phyloP scores from a whole-genome alignment of 148 eudicot genomes.

The Persicaria maculosa region DNA sequence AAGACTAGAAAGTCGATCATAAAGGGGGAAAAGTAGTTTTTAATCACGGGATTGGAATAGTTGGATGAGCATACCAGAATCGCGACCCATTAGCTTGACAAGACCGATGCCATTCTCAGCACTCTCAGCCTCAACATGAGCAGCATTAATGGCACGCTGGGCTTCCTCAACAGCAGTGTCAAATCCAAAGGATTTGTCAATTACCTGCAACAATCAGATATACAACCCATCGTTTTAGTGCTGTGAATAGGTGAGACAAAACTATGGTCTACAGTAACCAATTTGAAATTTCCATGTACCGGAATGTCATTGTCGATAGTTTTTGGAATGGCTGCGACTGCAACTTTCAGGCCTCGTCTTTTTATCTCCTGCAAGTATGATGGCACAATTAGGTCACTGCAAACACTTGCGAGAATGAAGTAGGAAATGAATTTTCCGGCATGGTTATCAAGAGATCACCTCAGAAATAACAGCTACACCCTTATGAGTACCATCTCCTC shows the following conservation, averaged over 20 bases:
- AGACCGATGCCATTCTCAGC: conserved; percentile 14
- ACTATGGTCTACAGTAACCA: background rate
- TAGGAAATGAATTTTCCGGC: background rate
- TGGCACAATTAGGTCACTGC: background rate
- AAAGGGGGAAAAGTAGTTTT: background rate
- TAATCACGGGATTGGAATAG: background rate
- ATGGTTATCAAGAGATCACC: conserved; percentile 26
- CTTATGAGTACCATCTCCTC: conserved; percentile 92
- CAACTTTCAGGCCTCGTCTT: conserved; percentile 69
- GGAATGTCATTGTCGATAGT: conserved; percentile 94
- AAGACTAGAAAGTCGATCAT: background rate
- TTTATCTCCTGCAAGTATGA: conserved; percentile 48
- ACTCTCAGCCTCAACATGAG: conserved; percentile 15
- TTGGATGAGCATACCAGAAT: background rate
- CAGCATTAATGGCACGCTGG: conserved; percentile 35
- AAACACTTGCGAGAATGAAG: background rate
- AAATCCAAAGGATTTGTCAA: conserved; percentile 92
- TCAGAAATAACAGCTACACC: conserved; percentile 78
- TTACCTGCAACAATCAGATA: conserved; percentile 33
- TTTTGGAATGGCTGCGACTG: conserved; percentile 79
- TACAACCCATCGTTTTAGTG: background rate
- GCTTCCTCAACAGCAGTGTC: conserved; percentile 96
- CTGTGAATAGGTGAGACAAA: background rate
- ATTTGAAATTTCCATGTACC: conserved; percentile 29
- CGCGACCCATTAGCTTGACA: conserved; percentile 13